Percentiles rank a stretch among this genome's conserved stretches.
These are phyloP conservation scores for Calocybe gangraenosa DNA, from an alignment of 768 basidiomycete species.

Conservation along the genomic window DNA sequence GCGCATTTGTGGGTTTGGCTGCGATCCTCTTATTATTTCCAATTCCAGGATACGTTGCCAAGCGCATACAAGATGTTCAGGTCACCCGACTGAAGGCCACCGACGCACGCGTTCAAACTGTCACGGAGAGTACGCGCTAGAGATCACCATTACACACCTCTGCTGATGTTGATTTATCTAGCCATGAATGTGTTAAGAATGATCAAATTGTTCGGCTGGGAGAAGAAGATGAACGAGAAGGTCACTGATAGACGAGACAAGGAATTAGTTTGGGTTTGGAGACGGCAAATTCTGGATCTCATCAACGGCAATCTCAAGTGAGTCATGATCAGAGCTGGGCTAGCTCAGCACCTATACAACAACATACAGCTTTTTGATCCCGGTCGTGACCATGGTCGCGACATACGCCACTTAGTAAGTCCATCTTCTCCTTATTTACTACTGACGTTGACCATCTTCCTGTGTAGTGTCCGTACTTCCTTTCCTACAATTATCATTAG, in stretches of 20 bases:
- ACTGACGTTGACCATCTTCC: neutral
- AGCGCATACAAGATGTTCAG: slow-evolving; percentile 44
- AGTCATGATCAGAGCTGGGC: slow-evolving; percentile 8
- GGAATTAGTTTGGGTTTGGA: slow-evolving; percentile 54
- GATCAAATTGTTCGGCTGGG: slow-evolving; percentile 71
- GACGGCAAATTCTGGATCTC: slow-evolving; percentile 46
- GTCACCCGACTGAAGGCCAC: slow-evolving; percentile 45
- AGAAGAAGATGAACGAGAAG: slow-evolving; percentile 48
- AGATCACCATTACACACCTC: slow-evolving; percentile 5
- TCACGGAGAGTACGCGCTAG: slow-evolving; percentile 51
- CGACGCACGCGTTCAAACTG: slow-evolving; percentile 56
- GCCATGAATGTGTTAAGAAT: slow-evolving; percentile 58
- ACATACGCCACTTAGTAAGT: slow-evolving; percentile 59
- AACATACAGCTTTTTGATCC: slow-evolving; percentile 47
- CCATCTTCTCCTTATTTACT: slow-evolving; percentile 2
- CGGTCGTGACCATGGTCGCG: slow-evolving; percentile 60
- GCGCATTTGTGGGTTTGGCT: slow-evolving; percentile 55
- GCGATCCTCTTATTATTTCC: slow-evolving; percentile 52
- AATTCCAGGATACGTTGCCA: slow-evolving; percentile 53
- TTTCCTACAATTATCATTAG: neutral
- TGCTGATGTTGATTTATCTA: slow-evolving; percentile 24
- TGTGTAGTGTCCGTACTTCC: slow-evolving; percentile 12
- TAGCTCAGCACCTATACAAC: neutral
- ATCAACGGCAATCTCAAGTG: slow-evolving; percentile 41
- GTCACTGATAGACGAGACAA: slow-evolving; percentile 55